Evolutionary conservation across 2,329 filamentous ascomycete species (phyloP).

Genomic region (Diaporthe ampelina): DNA sequence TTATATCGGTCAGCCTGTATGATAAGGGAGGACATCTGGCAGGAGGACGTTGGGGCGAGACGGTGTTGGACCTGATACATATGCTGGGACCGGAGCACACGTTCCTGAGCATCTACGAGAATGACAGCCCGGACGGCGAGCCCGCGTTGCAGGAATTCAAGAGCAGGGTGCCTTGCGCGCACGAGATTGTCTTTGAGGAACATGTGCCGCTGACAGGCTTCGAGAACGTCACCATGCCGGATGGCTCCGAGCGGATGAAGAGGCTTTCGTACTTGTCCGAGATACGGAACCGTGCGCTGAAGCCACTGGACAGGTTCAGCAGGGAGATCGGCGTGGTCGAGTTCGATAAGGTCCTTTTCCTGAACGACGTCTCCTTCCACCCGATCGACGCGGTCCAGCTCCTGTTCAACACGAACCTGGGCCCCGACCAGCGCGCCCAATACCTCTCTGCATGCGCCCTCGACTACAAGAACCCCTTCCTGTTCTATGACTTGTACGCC

Average conservation of each 20-base stretch:
- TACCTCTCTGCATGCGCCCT: constrained; percentile 80
- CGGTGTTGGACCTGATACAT: constrained; percentile 72
- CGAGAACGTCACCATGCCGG: constrained; percentile 72
- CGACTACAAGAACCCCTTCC: constrained; percentile 77
- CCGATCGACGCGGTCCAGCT: constrained; percentile 67
- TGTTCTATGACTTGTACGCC: constrained; percentile 82
- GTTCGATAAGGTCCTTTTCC: constrained; percentile 72
- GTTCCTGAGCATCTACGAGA: constrained; percentile 81
- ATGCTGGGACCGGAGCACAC: constrained; percentile 77
- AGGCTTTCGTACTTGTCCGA: constrained; percentile 81
- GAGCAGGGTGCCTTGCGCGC: constrained; percentile 58
- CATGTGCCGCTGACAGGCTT: constrained; percentile 70
- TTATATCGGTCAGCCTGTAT: constrained; percentile 80
- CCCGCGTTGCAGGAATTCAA: constrained; percentile 68
- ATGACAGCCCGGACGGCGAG: constrained; percentile 70
- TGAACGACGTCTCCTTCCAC: constrained; percentile 75
- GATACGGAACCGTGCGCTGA: constrained; percentile 78
- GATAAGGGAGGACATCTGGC: constrained; percentile 73
- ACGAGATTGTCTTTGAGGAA: constrained; percentile 71
- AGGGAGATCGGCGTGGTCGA: constrained; percentile 52
- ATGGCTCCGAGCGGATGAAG: constrained; percentile 74
- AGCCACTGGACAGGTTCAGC: constrained; percentile 68
- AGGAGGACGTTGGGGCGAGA: constrained; percentile 73
- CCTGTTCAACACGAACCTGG: constrained; percentile 73
- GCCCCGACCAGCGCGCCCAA: constrained; percentile 63